Evolutionary conservation across 768 basidiomycete genomes (phyloP).

Genomic region (Rhodotorula sphaerocarpa): DNA sequence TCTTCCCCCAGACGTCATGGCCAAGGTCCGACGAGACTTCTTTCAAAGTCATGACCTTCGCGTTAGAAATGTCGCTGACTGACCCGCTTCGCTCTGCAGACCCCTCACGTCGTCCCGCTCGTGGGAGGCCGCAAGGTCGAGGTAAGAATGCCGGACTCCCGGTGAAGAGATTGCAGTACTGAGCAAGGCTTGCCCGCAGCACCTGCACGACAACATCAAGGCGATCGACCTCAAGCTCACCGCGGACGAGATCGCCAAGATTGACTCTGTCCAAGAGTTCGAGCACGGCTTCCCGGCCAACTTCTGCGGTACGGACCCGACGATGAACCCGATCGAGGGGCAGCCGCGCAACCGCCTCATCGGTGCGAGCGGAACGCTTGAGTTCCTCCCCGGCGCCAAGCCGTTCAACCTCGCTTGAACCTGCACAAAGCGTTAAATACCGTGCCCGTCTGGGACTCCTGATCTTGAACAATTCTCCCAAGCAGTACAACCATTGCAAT

Average conservation of each 20-base stretch:
- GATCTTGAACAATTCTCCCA: too few relatives aligned
- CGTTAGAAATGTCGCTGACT: too few relatives aligned
- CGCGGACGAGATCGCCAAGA: slow-evolving; percentile 10
- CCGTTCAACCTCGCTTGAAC: not conserved
- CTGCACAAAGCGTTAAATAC: too few relatives aligned
- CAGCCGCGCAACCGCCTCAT: not conserved
- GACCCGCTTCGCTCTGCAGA: not conserved
- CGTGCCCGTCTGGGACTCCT: too few relatives aligned
- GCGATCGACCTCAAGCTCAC: slow-evolving; percentile 22
- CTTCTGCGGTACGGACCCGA: slow-evolving; percentile 5
- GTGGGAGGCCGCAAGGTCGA: slow-evolving; percentile 34
- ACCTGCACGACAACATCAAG: slow-evolving; percentile 28
- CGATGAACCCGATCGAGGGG: not conserved
- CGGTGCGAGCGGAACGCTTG: not conserved
- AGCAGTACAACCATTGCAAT: too few relatives aligned
- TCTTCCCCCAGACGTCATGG: not conserved
- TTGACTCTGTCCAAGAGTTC: slow-evolving; percentile 1
- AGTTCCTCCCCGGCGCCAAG: not conserved
- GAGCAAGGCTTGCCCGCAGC: not conserved
- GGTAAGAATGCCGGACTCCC: too few relatives aligned
- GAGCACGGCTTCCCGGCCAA: slow-evolving; percentile 11
- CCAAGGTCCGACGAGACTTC: not conserved
- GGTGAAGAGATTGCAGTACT: too few relatives aligned
- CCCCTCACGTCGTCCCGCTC: slow-evolving; percentile 27
- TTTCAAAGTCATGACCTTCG: not conserved